phyloP scores from a whole-genome alignment of 2,329 filamentous ascomycete species.

The Penicillium frequentans region DNA sequence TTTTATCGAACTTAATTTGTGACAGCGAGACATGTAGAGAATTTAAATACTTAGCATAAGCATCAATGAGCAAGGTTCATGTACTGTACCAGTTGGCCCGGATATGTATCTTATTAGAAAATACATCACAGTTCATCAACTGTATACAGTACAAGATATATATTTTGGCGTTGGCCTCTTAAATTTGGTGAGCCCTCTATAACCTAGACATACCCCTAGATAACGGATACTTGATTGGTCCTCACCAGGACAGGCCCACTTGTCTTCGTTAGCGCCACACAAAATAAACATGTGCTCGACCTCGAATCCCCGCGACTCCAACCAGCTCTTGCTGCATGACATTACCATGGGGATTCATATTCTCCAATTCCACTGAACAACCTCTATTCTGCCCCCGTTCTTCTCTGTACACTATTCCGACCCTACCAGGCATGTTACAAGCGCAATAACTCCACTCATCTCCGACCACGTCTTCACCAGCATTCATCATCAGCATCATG shows the following conservation, averaged over 20 bases:
- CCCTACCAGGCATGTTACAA: constrained; percentile 7
- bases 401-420: not conserved
- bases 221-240: not conserved
- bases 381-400: not conserved
- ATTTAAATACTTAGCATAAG: too few species aligned
- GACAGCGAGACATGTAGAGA: too few species aligned
- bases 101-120: too few species aligned
- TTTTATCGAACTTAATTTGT: not conserved
- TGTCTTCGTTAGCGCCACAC: not conserved
- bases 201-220: not conserved
- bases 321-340: not conserved
- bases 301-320: constrained; percentile 8
- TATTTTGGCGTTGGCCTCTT: too few species aligned
- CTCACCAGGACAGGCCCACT: not conserved
- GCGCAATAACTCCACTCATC: constrained; percentile 5
- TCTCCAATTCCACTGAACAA: not conserved
- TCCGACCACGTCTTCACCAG: constrained; percentile 9
- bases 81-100: too few species aligned
- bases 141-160: too few species aligned
- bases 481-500: constrained; percentile 16
- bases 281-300: constrained; percentile 1
- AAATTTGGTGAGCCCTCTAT: not conserved
- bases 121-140: too few species aligned
- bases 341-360: not conserved
- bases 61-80: too few species aligned